These are phyloP conservation scores for Thalia dealbata DNA, from an alignment of 176 grass and related monocot genomes.

Conservation along the genomic window DNA sequence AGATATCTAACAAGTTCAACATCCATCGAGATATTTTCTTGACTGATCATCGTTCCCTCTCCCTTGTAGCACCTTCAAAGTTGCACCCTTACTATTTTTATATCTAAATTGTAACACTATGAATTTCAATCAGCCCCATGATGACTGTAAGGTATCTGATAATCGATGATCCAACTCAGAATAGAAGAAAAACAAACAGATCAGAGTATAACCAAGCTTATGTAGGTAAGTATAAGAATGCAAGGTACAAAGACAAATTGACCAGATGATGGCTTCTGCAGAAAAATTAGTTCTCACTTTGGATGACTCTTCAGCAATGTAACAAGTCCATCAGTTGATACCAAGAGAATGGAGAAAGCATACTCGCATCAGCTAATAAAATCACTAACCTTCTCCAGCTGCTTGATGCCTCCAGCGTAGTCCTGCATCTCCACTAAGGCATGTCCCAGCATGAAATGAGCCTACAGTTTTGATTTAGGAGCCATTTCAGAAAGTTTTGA, in stretches of 20 bases:
- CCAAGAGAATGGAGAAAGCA: not conserved
- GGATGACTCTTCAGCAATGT: not conserved
- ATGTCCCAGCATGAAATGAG: constrained; percentile 76
- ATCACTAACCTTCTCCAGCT: constrained; percentile 62
- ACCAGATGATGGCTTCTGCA: not conserved
- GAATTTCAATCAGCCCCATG: not conserved
- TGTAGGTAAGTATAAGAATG: no score
- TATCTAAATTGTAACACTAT: not conserved
- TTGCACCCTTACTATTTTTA: not conserved
- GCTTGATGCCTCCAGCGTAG: constrained; percentile 65
- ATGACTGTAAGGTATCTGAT: not conserved
- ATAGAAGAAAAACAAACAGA: not conserved
- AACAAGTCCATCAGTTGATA: not conserved
- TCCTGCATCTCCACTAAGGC: constrained; percentile 61
- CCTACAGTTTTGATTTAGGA: constrained; percentile 52
- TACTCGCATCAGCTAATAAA: not conserved
- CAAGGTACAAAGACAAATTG: not conserved
- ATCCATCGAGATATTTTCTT: not conserved
- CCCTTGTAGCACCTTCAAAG: not conserved
- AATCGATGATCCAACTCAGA: not conserved
- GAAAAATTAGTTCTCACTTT: not conserved
- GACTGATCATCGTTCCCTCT: not conserved
- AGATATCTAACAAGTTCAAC: not conserved
- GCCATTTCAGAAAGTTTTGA: no score
- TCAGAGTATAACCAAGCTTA: no score